Base-by-base conservation (phyloP, 1,284 basidiomycete genomes). In the Boletus austroedulis region DNA sequence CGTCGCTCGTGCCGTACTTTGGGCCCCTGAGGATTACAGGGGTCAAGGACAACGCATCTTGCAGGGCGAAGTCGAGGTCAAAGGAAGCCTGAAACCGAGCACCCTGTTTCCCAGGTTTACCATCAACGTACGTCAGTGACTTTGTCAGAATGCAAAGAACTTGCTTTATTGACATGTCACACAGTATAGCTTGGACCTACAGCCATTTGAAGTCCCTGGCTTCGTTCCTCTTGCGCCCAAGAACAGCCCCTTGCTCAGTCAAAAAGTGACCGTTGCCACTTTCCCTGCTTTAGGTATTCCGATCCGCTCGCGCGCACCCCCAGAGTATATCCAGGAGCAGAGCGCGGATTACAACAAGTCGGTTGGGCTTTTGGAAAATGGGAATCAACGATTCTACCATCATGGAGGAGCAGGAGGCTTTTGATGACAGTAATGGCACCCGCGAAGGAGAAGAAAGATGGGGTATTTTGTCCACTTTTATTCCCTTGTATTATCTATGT, bases 21-120 rank as follows among this genome's bases (percentile, higher is more conserved):
- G 82, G 81, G 73, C 77, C 1, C 67, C 74, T 5, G 68, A 67
- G 4, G 74, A 77, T 26, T 69, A 72, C 19, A 57, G 57, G 6
- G 32, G 26, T 62, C 65, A 53, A 43, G 63, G 49, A 65, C 74
- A 28, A 72, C 67, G 80, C 21, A 65, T 72, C 29, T 65, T 85
- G 17, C 73, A 77, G 49, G 84, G 85, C 10, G 83, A 86, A 67
- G 62, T 87, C 29, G 76, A 80, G 11, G 69, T 84, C 26, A 72
- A 75, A 59, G 78, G 69, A 59, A 69, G 67, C 15, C 53, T 80
- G 50, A 85, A 81, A 63, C 80, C 79, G 5, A 81, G 77, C 49
- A 84, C 85, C 64, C 62, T 76, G 29, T 86, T 86, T 65, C 81
- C 82, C 26, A 74, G 77, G 52, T 77, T 84, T 58, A 72, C 78